Base-by-base conservation (phyloP, 2,329 filamentous ascomycete species). In the Chalaropsis thielavioides region DNA sequence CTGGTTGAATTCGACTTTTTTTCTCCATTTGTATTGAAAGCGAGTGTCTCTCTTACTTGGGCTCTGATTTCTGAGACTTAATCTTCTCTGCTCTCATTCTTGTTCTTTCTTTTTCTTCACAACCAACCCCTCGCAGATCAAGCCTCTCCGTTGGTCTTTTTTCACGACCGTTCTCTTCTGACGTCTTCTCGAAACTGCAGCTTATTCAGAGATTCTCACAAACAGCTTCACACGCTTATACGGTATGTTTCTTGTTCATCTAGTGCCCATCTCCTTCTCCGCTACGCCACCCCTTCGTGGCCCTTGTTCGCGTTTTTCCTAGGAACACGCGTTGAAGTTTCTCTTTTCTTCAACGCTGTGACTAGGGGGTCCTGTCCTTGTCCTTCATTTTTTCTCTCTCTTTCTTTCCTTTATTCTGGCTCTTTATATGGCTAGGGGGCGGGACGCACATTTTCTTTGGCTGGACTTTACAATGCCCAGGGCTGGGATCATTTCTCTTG, bases 261-360 rank as follows among this genome's bases (percentile, higher is more conserved):
- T 10, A 8, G 35, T 51, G 46, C 46, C 24, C 46, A 15, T 24
- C 46, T 22, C 19, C 19, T 5, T 11, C 31, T 35, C 31, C 15
- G 3, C 5, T 56, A 11, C 40, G 11, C 41, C 35, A 24, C 17
- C 41, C 40, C 27, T 56, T 56, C 15, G 22, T 35, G 15, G 51
- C 51, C 60, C 60, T 62, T 49, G 60, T 35, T 46, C 60, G 60
- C 27, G 60, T 62, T 58, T 58, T 51, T 44, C 41, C 60, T 46
- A 62, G 60, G 60, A 62, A 46, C 41, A 62, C 41, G 60, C 60
- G 60, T 62, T 62, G 24, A 46, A 46, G 17, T 56, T 22, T 35
- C 31, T 44, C 40, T 49, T 62, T 62, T 62, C 60, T 49, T 62
- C 51, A 58, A 58, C 51, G 6, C 41, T 67, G 64, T 58, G 54